Evolutionary conservation across 257 asterid genomes (phyloP), one percentile per base, ranked within the genome.

Genomic region (Solanum okadae): DNA sequence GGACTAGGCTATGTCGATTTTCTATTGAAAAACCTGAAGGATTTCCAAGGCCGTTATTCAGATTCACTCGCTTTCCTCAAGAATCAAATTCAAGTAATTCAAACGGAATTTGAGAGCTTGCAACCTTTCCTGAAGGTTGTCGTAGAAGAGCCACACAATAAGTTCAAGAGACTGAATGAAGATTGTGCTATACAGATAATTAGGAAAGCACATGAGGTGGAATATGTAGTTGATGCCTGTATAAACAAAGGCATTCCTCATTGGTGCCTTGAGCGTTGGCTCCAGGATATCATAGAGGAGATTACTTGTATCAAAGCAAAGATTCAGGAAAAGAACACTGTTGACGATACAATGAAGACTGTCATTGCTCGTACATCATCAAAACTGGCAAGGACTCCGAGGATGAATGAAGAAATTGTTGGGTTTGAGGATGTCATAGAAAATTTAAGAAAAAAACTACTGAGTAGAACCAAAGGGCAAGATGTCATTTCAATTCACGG

Each of bases 191-290:
- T 5, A 10, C 56, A 22, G 25, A 37, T 76, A 27, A 76, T 76
- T 76, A 11, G 83, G 33, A 76, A 76, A 37, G 88, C 88, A 14
- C 71, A 87, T 89, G 88, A 89, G 78, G 91, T 89, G 33, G 89
- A 89, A 22, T 89, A 88, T 37, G 40, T 85, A 16, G 22, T 89
- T 75, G 29, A 38, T 85, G 87, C 87, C 5, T 89, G 70, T 65
- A 65, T 83, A 2, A 65, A 11, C 34, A 81, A 87, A 81, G 83
- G 63, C 0, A 1, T 35, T 71, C 84, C 89, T 79, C n/a, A 46
- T 8, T 56, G 87, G 88, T 87, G 76, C 52, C 59, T 87, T 37
- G 3, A 15, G 88, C 35, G n/a, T 14, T 79, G 85, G 89, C 67
- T 91, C 40, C 16, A 20, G 27, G 56, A 82, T 13, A 35, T 90